These are phyloP conservation scores for Pythium dissotocum DNA, from an alignment of 352 stramenopile species.

Conservation along the genomic window DNA sequence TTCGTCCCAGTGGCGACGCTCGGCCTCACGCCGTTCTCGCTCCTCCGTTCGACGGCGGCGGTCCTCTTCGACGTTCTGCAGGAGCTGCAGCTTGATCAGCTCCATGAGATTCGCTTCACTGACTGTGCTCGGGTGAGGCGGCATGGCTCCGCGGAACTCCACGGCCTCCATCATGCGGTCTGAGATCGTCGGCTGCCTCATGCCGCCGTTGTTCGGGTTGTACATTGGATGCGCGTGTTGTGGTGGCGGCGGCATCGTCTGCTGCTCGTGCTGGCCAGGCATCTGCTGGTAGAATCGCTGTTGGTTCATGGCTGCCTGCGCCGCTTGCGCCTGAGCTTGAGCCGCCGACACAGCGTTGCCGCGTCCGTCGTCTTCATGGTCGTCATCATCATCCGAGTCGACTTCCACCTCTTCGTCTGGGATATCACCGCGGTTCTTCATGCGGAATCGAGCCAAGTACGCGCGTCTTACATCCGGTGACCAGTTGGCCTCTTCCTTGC, in stretches of 20 bases:
- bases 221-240: neutral
- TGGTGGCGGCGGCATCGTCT: neutral
- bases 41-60: constrained; percentile 17
- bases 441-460: constrained; percentile 14
- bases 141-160: neutral
- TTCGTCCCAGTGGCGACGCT: constrained; percentile 22
- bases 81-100: constrained; percentile 29
- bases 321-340: neutral
- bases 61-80: constrained; percentile 26
- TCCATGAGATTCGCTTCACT: constrained; percentile 20
- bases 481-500: constrained; percentile 10
- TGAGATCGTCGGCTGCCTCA: constrained; percentile 8
- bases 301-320: neutral
- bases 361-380: constrained; percentile 12
- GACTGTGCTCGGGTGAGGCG: neutral
- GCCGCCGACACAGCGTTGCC: neutral
- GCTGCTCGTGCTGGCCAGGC: neutral
- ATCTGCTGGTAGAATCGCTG: neutral
- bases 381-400: constrained; percentile 14
- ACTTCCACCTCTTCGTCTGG: constrained; percentile 23
- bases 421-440: constrained; percentile 25
- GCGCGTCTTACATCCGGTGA: constrained; percentile 15
- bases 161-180: neutral
- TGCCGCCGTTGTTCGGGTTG: neutral
- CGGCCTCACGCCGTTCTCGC: constrained; percentile 18